phyloP scores from a whole-genome alignment of 2,329 filamentous ascomycete species.

The Ceratocystis colombiana region DNA sequence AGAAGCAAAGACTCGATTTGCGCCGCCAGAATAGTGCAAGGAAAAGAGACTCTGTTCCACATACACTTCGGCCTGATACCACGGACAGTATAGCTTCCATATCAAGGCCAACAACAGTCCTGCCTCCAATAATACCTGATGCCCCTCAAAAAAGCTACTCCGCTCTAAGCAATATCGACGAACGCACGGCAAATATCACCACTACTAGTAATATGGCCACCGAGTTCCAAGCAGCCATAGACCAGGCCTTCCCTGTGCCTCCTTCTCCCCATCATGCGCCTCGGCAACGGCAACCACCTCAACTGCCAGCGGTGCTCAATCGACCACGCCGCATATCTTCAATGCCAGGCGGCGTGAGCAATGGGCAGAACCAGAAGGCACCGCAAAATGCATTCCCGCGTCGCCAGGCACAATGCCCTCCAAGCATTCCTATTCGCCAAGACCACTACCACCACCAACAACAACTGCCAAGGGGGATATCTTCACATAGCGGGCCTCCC shows the following conservation, averaged over 20 bases:
- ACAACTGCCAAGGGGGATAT: background rate
- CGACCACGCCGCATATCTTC: constrained; percentile 34
- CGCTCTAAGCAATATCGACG: constrained; percentile 7
- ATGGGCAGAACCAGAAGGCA: background rate
- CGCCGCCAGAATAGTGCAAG: background rate
- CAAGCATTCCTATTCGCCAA: background rate
- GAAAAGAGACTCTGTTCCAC: background rate
- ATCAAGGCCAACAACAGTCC: background rate
- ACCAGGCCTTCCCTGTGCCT: constrained; percentile 14
- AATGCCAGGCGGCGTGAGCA: constrained; percentile 26
- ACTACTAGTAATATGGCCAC: constrained; percentile 7
- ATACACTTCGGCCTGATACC: background rate
- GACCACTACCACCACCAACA: background rate
- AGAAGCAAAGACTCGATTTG: constrained; percentile 6
- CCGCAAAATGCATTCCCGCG: constrained; percentile 28
- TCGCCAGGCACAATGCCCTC: constrained; percentile 30
- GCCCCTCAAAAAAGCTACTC: background rate
- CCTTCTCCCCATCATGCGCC: background rate
- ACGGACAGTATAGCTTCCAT: background rate
- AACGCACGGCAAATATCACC: background rate
- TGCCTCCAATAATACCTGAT: background rate
- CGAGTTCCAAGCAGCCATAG: constrained; percentile 10
- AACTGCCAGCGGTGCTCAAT: constrained; percentile 30
- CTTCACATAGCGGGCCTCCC: background rate
- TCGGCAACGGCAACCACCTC: background rate